Conservation (phyloP, 2,329 filamentous ascomycete species). For the Colletotrichum lindemuthianum region DNA sequence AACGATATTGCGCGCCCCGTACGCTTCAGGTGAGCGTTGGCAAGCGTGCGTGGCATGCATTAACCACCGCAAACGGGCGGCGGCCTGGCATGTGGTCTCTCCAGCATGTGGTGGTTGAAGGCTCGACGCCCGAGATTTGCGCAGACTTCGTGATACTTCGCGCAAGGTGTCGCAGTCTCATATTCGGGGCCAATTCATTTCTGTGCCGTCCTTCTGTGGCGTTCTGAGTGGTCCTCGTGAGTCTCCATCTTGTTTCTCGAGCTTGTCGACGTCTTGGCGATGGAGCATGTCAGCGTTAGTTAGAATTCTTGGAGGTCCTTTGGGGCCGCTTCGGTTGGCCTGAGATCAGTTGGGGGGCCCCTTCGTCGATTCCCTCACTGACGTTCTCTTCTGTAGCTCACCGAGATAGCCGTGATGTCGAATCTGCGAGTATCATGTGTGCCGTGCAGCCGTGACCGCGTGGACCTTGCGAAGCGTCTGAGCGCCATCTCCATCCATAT, state of each 20-base stretch:
- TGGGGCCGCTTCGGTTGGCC: neutral
- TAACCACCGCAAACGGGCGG: conserved; percentile 5
- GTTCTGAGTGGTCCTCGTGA: neutral
- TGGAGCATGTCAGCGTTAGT: neutral
- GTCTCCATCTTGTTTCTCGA: neutral
- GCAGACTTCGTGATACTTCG: conserved; percentile 20
- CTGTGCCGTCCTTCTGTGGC: conserved; percentile 6
- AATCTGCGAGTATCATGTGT: neutral
- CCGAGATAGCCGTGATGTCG: conserved; percentile 10
- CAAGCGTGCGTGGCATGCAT: conserved; percentile 24
- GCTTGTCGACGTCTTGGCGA: conserved; percentile 17
- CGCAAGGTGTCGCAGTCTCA: neutral
- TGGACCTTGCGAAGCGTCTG: conserved; percentile 4
- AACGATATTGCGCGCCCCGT: conserved; percentile 36
- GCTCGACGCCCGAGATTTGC: conserved; percentile 14
- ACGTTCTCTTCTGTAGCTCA: neutral
- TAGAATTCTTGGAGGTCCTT: neutral
- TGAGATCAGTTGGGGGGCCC: neutral
- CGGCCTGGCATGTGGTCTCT: too few relatives aligned
- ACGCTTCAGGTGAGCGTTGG: conserved; percentile 36
- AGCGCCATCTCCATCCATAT: conserved; percentile 1
- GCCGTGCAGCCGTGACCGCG: neutral
- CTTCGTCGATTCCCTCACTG: neutral
- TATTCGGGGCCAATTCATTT: conserved; percentile 5
- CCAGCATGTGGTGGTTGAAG: too few relatives aligned